Percentiles rank a stretch among this genome's conserved stretches.
Conservation (phyloP, 345 rosid species). For the Erodium maritimum region DNA sequence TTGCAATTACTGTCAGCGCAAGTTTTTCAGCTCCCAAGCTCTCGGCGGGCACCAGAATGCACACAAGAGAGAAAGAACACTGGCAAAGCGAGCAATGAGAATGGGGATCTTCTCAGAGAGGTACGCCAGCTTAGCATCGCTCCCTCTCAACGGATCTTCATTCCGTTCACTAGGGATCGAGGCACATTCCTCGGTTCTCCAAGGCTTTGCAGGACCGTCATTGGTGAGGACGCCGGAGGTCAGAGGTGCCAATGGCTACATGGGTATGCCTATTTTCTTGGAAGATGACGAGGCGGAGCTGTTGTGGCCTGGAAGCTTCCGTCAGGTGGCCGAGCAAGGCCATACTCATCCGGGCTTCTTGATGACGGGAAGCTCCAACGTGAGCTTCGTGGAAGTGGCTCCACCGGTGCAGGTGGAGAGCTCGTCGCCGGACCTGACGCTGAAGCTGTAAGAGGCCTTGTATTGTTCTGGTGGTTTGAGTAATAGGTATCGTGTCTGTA, state of each 20-base stretch:
- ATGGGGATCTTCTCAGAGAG: constrained; percentile 49
- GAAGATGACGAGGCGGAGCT: constrained; percentile 54
- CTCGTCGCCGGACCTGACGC: constrained; percentile 49
- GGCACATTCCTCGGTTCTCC: constrained; percentile 47
- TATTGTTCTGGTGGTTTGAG: not conserved
- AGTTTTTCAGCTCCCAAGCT: constrained; percentile 76
- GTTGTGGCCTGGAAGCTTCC: constrained; percentile 73
- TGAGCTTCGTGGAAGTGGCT: constrained; percentile 25
- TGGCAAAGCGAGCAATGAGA: constrained; percentile 63
- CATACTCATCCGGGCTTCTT: constrained; percentile 17
- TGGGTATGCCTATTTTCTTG: constrained; percentile 32
- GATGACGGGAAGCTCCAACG: constrained; percentile 19
- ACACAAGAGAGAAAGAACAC: constrained; percentile 67
- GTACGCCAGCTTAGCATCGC: constrained; percentile 36
- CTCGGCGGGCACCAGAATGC: constrained; percentile 90
- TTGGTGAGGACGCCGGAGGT: constrained; percentile 25
- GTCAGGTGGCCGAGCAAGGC: constrained; percentile 24
- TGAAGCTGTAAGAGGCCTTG: constrained; percentile 39
- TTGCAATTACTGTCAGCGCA: constrained; percentile 72
- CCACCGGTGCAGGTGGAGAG: constrained; percentile 24
- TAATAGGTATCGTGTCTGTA: not conserved
- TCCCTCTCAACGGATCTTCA: constrained; percentile 51
- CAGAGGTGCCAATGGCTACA: constrained; percentile 37
- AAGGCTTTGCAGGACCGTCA: constrained; percentile 13
- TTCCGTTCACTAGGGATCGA: constrained; percentile 47